phyloP scores from a whole-genome alignment of 441 rosid species.

The Melastoma candidum region DNA sequence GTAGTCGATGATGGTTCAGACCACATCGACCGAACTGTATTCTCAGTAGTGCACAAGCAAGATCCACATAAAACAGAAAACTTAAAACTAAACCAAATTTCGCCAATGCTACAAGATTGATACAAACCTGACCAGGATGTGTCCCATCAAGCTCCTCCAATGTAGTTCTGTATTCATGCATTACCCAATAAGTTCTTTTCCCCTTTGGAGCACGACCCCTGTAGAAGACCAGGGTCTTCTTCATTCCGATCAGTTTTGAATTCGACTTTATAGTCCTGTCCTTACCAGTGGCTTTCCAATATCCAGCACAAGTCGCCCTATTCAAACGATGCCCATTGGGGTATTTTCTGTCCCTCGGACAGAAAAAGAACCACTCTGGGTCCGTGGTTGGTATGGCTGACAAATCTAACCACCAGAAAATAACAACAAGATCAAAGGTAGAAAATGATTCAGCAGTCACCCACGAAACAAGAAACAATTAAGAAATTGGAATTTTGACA shows the following conservation, averaged over 20 bases:
- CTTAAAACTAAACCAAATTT: neutral
- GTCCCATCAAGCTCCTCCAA: constrained; percentile 68
- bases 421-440: no score
- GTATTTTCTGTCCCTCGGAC: constrained; percentile 74
- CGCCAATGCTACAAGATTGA: no score
- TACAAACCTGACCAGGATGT: constrained; percentile 59
- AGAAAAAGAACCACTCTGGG: constrained; percentile 85
- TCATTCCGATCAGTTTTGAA: constrained; percentile 50
- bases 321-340: constrained; percentile 66
- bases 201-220: constrained; percentile 74
- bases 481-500: no score
- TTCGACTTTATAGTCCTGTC: constrained; percentile 65
- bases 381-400: constrained; percentile 47
- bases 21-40: no score
- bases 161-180: constrained; percentile 79
- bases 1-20: no score
- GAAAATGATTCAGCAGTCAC: no score
- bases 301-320: constrained; percentile 63
- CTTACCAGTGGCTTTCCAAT: constrained; percentile 92
- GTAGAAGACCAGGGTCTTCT: constrained; percentile 76
- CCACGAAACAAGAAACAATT: no score
- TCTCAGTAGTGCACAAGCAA: no score
- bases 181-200: constrained; percentile 63
- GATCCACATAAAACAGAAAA: neutral
- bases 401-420: constrained; percentile 19